Evolutionary conservation across 1,284 basidiomycete species (phyloP).

Genomic region (Naganishia sp.): DNA sequence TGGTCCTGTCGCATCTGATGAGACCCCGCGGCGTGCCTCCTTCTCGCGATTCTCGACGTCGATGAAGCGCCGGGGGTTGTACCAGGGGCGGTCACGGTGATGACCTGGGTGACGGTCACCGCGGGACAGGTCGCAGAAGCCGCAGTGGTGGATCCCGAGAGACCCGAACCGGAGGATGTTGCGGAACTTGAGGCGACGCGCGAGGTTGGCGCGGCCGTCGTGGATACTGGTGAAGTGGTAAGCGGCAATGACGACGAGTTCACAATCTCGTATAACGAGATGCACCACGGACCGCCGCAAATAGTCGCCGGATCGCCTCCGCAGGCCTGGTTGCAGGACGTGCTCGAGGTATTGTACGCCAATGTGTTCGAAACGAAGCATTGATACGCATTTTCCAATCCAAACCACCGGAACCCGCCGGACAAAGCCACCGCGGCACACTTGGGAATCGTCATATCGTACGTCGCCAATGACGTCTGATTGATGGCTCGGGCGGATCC

Average conservation of each 20-base stretch:
- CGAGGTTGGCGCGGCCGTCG: background rate
- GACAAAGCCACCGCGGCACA: constrained; percentile 15
- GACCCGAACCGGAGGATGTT: too few relatives aligned
- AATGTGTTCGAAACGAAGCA: constrained; percentile 1
- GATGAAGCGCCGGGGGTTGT: background rate
- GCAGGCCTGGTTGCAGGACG: constrained; percentile 1
- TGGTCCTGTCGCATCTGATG: background rate
- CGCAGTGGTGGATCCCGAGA: background rate
- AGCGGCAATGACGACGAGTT: background rate
- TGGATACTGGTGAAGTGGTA: background rate
- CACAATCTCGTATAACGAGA: background rate
- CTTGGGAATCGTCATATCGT: constrained; percentile 34
- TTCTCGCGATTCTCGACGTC: background rate
- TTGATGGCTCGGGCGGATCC: constrained; percentile 7
- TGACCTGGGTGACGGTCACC: constrained; percentile 1
- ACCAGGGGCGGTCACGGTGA: background rate
- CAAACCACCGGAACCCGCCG: background rate
- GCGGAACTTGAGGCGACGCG: too few relatives aligned
- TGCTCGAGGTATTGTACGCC: background rate
- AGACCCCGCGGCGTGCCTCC: background rate
- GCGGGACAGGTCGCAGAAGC: background rate
- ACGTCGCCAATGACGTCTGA: constrained; percentile 12
- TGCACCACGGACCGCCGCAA: background rate
- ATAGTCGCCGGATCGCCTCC: background rate
- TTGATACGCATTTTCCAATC: background rate